A percentile compares a stretch with the other conserved stretches of the same genome.
These are phyloP conservation scores for Apophysomyces sp. DNA, from an alignment of 371 early-diverging fungal genomes.

Conservation along the genomic window DNA sequence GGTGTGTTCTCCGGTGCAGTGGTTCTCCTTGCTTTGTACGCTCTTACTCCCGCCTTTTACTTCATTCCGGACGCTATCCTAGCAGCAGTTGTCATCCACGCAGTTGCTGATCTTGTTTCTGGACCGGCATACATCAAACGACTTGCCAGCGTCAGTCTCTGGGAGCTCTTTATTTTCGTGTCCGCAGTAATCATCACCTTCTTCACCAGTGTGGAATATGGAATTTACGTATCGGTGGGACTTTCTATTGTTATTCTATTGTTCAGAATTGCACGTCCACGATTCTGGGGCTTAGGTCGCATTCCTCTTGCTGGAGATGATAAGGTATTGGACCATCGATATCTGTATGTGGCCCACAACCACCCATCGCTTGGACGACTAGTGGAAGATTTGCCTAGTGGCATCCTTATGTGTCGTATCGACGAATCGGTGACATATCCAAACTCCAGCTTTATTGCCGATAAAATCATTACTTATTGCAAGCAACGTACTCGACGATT, in stretches of 20 bases:
- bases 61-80: conserved; percentile 81
- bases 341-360: conserved; percentile 38
- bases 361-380: conserved; percentile 38
- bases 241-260: conserved; percentile 66
- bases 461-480: conserved; percentile 40
- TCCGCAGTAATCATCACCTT: conserved; percentile 62
- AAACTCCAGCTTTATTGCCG: conserved; percentile 56
- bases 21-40: conserved; percentile 78
- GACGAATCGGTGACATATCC: conserved; percentile 71
- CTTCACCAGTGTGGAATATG: conserved; percentile 70
- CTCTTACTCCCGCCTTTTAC: conserved; percentile 81
- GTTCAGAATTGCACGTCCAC: conserved; percentile 71
- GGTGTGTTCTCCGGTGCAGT: conserved; percentile 74
- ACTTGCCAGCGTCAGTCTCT: conserved; percentile 46
- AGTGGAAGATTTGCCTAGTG: conserved; percentile 47
- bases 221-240: conserved; percentile 66
- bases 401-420: conserved; percentile 58
- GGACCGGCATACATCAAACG: conserved; percentile 34
- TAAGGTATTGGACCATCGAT: conserved; percentile 18
- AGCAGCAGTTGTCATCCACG: conserved; percentile 78
- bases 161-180: conserved; percentile 52
- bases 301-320: conserved; percentile 26
- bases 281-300: conserved; percentile 44
- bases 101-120: conserved; percentile 60
- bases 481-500: conserved; percentile 28